Conservation (phyloP, 108 stramenopile genomes). For the Fragilariopsis cylindrus region DNA sequence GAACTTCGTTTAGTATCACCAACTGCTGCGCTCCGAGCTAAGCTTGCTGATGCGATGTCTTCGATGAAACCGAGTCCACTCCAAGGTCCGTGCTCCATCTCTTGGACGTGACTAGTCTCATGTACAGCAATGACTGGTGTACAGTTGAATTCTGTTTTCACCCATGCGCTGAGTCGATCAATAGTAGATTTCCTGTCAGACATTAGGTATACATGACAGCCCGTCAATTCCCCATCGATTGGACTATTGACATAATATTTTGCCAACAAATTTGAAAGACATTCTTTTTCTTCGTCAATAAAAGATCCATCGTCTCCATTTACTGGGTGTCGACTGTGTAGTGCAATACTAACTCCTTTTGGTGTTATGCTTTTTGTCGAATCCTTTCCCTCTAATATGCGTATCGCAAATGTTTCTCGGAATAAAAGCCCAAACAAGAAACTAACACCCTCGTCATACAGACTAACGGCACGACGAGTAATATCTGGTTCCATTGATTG, state of each 20-base stretch:
- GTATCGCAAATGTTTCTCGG: slow-evolving; percentile 13
- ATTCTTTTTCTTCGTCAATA: slow-evolving; percentile 33
- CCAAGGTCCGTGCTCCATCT: slow-evolving; percentile 37
- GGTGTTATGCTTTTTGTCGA: background rate
- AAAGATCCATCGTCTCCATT: slow-evolving; percentile 53
- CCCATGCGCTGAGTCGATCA: slow-evolving; percentile 17
- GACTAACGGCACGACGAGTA: background rate
- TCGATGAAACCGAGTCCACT: slow-evolving; percentile 29
- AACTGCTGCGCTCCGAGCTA: slow-evolving; percentile 25
- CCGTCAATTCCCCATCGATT: no score
- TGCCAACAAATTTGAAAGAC: background rate
- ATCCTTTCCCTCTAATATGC: background rate
- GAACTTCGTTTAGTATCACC: slow-evolving; percentile 32
- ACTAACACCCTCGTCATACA: slow-evolving; percentile 15
- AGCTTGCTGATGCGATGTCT: slow-evolving; percentile 27
- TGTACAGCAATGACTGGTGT: slow-evolving; percentile 14
- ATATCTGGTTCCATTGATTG: background rate
- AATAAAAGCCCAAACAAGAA: slow-evolving; percentile 31
- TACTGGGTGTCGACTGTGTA: slow-evolving; percentile 40
- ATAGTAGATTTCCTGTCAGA: slow-evolving; percentile 34
- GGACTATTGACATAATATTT: background rate
- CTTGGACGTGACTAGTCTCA: background rate
- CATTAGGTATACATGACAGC: slow-evolving; percentile 31
- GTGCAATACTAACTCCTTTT: slow-evolving; percentile 9
- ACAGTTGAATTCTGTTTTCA: slow-evolving; percentile 4